Evolutionary conservation across 2,329 filamentous ascomycete species (phyloP).

Genomic region (Cryphonectria carpinicola): DNA sequence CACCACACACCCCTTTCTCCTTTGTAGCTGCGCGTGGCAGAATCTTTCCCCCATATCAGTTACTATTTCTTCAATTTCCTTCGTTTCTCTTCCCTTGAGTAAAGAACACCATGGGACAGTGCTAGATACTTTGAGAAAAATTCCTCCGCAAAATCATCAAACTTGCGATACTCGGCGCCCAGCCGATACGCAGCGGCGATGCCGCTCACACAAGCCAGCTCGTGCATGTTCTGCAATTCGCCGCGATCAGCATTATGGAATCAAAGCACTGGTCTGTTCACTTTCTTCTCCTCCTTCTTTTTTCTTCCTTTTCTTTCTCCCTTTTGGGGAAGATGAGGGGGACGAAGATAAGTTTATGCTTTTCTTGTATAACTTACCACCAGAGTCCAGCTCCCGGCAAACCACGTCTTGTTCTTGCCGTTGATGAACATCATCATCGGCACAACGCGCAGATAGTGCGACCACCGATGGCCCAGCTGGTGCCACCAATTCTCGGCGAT

Average conservation of each 20-base stretch:
- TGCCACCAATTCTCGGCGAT: conserved; percentile 71
- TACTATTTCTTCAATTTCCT: conserved; percentile 26
- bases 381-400: conserved; percentile 70
- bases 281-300: too few relatives aligned
- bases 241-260: not conserved
- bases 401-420: conserved; percentile 64
- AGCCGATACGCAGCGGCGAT: conserved; percentile 72
- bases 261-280: not conserved
- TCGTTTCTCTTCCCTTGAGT: conserved; percentile 41
- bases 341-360: too few relatives aligned
- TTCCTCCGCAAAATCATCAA: conserved; percentile 57
- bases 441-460: conserved; percentile 67
- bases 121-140: conserved; percentile 53
- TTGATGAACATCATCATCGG: conserved; percentile 75
- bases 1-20: not conserved
- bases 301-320: too few relatives aligned
- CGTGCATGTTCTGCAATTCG: conserved; percentile 62
- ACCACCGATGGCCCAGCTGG: conserved; percentile 67
- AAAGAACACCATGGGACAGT: conserved; percentile 49
- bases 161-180: conserved; percentile 65
- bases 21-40: not conserved
- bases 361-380: conserved; percentile 51
- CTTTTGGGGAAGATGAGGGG: too few relatives aligned
- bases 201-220: conserved; percentile 71
- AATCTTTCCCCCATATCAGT: not conserved